Conservation (phyloP, 192 early-diverging fungal species). For the Ambispora gerdemannii region DNA sequence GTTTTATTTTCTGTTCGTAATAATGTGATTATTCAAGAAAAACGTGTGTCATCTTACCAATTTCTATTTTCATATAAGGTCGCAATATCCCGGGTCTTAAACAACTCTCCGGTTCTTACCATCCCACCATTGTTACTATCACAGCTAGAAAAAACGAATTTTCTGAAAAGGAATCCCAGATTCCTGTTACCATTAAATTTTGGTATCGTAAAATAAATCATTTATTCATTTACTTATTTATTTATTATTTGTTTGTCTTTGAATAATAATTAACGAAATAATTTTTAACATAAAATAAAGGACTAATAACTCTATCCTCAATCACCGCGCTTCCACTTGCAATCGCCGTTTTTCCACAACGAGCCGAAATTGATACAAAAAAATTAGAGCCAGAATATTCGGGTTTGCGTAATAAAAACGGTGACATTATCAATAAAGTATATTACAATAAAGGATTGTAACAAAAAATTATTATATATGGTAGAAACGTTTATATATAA, state of each 20-base stretch:
- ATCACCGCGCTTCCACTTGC: slow-evolving; percentile 75
- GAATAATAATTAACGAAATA: not conserved
- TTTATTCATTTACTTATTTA: not conserved
- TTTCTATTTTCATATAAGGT: slow-evolving; percentile 38
- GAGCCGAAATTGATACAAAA: slow-evolving; percentile 54
- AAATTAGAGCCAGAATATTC: slow-evolving; percentile 65
- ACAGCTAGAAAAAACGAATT: slow-evolving; percentile 60
- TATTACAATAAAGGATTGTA: slow-evolving; percentile 80
- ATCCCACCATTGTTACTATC: slow-evolving; percentile 69
- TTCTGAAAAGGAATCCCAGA: slow-evolving; percentile 52
- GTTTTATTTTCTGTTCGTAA: too few relatives aligned
- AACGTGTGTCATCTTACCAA: too few relatives aligned
- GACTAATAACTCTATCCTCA: slow-evolving; percentile 61
- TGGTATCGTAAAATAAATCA: slow-evolving; percentile 26
- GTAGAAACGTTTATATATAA: too few relatives aligned
- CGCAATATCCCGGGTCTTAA: slow-evolving; percentile 74
- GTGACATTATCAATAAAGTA: slow-evolving; percentile 55
- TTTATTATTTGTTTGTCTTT: not conserved
- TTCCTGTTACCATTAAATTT: slow-evolving; percentile 61
- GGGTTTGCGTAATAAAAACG: slow-evolving; percentile 55
- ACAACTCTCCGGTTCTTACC: slow-evolving; percentile 68
- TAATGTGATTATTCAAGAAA: too few relatives aligned
- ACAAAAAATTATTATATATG: not conserved
- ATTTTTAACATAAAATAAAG: slow-evolving; percentile 32
- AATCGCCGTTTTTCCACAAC: slow-evolving; percentile 77